A percentile compares a stretch with the other conserved stretches of the same genome.
Conservation (phyloP, 225 moss, liverwort and hornwort species). For the Polytrichum formosum region DNA sequence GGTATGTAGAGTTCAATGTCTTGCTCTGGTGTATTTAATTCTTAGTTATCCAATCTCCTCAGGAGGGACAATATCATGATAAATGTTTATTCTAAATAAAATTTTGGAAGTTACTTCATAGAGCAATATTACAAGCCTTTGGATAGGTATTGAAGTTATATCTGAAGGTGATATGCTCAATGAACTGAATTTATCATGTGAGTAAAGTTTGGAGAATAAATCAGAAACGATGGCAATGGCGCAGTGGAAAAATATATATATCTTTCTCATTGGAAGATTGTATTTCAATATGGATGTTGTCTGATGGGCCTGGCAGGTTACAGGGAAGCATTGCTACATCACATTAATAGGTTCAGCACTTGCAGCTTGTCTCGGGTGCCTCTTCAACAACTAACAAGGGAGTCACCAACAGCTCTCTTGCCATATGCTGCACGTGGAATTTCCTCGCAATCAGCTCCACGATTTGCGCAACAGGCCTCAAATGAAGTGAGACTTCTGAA, state of each 20-base stretch:
- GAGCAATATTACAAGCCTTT: background rate
- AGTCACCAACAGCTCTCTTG: conserved; percentile 20
- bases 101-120: background rate
- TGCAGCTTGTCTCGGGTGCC: conserved; percentile 7
- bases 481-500: conserved; percentile 32
- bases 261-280: background rate
- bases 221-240: background rate
- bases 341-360: conserved; percentile 13
- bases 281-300: background rate
- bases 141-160: background rate
- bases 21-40: background rate
- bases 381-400: conserved; percentile 23
- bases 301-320: conserved; percentile 9
- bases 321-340: conserved; percentile 11
- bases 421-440: conserved; percentile 45
- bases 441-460: conserved; percentile 38
- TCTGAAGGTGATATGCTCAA: background rate
- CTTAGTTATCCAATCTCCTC: background rate
- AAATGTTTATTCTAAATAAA: background rate
- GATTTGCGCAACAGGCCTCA: conserved; percentile 24
- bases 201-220: background rate
- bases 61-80: background rate
- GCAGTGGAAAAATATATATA: too few relatives aligned
- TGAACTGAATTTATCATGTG: too few relatives aligned
- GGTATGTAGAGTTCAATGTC: background rate